Evolutionary conservation across 2,329 filamentous ascomycete genomes (phyloP), one percentile per base, ranked within the genome.

Genomic region (Emydomyces testavorans): DNA sequence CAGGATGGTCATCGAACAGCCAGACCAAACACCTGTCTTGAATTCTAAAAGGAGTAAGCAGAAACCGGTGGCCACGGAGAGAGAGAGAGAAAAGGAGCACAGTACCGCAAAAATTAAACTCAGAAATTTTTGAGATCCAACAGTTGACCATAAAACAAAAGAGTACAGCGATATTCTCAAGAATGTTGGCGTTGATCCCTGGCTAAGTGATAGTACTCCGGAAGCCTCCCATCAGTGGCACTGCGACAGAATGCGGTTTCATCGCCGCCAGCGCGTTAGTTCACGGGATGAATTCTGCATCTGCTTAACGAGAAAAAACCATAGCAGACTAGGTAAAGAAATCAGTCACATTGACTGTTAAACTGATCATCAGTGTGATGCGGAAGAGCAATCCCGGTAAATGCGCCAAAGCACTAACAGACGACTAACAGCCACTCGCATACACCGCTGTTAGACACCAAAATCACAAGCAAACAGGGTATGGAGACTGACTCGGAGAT

Each of bases 121-220:
- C n/a, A 40, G 38, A 43, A 36, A 42, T 11, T 42, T 23, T 42
- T 37, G 39, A 48, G 46, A 42, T 28, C 46, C 37, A 42, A 48
- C 46, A 46, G 24, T 45, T 10, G 15, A 20, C 13, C n/a, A 20
- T 36, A 24, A 29, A 15, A 48, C 38, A 42, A 48, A 42, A 23
- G 37, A 42, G 20, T 48, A 48, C 37, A 48, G 29, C 15, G 39
- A 36, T 36, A 28, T 24, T 35, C 31, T 21, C 23, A 28, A 21
- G 23, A 21, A 34, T 48, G 46, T 48, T 48, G 46, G 46, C 18
- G 37, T 41, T 42, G 46, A 48, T 48, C 46, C 37, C 38, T 42
- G 46, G 26, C 18, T 36, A 42, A 20, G 18, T 28, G 38, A 39
- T 20, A 36, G 24, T 47, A 28, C 16, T 39, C 23, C 23, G 3